These are phyloP conservation scores for Trypethelium eluteriae DNA, from an alignment of 495 filamentous ascomycete species.

Conservation along the genomic window DNA sequence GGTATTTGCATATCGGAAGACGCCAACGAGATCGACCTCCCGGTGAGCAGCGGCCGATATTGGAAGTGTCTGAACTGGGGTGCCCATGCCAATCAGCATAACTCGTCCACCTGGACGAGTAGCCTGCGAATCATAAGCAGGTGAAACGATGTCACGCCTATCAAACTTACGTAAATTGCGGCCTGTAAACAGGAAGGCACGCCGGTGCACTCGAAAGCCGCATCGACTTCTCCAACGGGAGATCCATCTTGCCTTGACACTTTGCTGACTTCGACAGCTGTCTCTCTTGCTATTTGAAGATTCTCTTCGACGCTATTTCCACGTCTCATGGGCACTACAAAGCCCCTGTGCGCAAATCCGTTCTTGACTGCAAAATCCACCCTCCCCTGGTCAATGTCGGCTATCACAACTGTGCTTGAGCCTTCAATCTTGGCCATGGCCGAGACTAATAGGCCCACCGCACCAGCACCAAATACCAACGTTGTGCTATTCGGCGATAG, in stretches of 20 bases:
- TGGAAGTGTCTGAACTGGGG: conserved; percentile 76
- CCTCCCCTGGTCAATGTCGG: conserved; percentile 68
- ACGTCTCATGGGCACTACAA: conserved; percentile 40
- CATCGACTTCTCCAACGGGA: conserved; percentile 56
- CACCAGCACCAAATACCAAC: conserved; percentile 72
- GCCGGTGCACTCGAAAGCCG: conserved; percentile 87
- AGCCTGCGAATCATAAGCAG: conserved; percentile 30
- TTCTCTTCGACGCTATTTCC: conserved; percentile 46
- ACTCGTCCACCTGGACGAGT: conserved; percentile 71
- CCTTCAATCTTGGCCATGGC: conserved; percentile 61
- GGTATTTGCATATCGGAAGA: conserved; percentile 84
- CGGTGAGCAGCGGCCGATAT: conserved; percentile 76
- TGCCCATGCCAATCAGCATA: conserved; percentile 92
- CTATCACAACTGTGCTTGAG: conserved; percentile 59
- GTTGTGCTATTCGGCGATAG: conserved; percentile 49
- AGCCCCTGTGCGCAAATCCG: conserved; percentile 55
- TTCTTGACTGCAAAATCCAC: conserved; percentile 65
- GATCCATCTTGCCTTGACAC: conserved; percentile 20
- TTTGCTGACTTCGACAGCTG: conserved; percentile 45
- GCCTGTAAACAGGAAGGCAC: conserved; percentile 81
- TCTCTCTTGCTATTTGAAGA: conserved; percentile 52
- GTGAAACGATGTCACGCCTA: not conserved
- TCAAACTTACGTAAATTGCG: conserved; percentile 57
- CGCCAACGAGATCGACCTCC: conserved; percentile 87
- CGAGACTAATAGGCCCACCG: conserved; percentile 70